Evolutionary conservation across 2,329 filamentous ascomycete genomes (phyloP).

Genomic region (Fusarium metavorans): DNA sequence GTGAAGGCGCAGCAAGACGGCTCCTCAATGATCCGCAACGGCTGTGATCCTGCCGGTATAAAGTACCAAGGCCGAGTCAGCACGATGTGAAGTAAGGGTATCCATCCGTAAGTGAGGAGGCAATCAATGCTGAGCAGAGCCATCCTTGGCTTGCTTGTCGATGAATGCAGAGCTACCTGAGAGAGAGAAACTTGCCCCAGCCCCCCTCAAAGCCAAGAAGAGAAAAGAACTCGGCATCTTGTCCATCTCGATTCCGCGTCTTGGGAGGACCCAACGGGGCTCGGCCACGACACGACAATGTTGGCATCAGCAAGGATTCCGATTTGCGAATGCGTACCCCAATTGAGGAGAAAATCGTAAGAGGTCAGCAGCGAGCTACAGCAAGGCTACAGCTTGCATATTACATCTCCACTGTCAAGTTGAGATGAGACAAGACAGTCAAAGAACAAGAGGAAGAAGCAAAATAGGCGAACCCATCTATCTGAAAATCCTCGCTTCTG

Average conservation of each 20-base stretch:
- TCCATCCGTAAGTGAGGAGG: background rate
- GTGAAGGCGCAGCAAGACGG: background rate
- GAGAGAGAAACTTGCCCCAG: background rate
- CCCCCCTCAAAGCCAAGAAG: conserved; percentile 16
- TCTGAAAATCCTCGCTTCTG: background rate
- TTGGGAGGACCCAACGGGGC: conserved; percentile 4
- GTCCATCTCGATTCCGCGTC: conserved; percentile 2
- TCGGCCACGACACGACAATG: conserved; percentile 15
- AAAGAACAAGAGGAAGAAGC: background rate
- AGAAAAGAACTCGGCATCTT: conserved; percentile 10
- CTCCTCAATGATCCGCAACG: background rate
- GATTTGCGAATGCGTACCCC: conserved; percentile 1
- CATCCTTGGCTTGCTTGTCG: conserved; percentile 10
- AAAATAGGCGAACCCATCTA: background rate
- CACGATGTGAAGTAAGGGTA: background rate
- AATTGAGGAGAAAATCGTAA: conserved; percentile 12
- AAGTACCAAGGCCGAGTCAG: background rate
- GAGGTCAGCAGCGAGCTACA: conserved; percentile 9
- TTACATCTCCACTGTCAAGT: conserved; percentile 19
- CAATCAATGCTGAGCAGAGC: background rate
- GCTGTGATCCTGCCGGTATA: background rate
- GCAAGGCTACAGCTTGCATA: background rate
- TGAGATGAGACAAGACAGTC: background rate
- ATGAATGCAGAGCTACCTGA: background rate
- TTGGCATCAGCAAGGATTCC: background rate